These are phyloP conservation scores for Kazachstania sp. DNA, from an alignment of 1,139 yeast genomes.

Conservation along the genomic window DNA sequence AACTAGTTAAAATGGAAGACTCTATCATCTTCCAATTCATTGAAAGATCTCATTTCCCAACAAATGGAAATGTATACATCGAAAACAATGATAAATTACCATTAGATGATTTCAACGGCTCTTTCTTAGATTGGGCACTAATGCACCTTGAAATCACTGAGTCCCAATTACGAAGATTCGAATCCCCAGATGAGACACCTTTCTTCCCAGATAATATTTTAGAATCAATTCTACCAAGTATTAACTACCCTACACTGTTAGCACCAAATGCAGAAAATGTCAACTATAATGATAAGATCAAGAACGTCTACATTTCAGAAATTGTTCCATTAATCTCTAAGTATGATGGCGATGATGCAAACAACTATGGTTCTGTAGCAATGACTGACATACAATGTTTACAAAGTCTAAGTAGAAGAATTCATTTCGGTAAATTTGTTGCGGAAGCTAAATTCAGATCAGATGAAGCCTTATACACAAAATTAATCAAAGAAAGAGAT, in stretches of 20 bases:
- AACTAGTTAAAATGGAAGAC: conserved; percentile 89
- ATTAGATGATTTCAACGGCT: conserved; percentile 65
- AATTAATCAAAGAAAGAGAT: conserved; percentile 59
- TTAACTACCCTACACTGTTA: conserved; percentile 69
- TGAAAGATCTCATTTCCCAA: conserved; percentile 82
- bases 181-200: conserved; percentile 93
- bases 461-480: conserved; percentile 56
- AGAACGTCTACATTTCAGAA: conserved; percentile 53
- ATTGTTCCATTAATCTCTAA: conserved; percentile 72
- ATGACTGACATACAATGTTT: conserved; percentile 76
- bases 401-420: conserved; percentile 85
- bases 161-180: conserved; percentile 79
- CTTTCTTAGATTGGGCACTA: conserved; percentile 81
- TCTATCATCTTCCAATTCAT: conserved; percentile 86
- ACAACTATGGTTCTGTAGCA: conserved; percentile 83
- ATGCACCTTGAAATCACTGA: conserved; percentile 70
- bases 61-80: conserved; percentile 64
- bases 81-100: conserved; percentile 39
- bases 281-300: conserved; percentile 65
- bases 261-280: conserved; percentile 68
- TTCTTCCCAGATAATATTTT: conserved; percentile 66
- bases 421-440: conserved; percentile 94
- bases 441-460: conserved; percentile 85
- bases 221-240: conserved; percentile 66
- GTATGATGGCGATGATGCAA: conserved; percentile 64